These are phyloP conservation scores for Phialocephala subalpina DNA, from an alignment of 2,329 filamentous ascomycete species.

Conservation along the genomic window DNA sequence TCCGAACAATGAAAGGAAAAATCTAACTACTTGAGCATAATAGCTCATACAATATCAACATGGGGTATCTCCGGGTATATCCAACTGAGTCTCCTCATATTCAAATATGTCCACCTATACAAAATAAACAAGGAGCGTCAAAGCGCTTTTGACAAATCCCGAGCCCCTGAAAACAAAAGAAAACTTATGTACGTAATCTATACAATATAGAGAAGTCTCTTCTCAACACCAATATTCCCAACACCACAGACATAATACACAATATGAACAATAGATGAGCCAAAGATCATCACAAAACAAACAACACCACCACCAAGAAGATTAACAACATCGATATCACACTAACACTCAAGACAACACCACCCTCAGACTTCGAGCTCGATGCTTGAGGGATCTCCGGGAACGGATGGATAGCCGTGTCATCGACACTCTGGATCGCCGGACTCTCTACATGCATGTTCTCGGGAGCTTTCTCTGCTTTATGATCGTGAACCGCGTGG, in stretches of 20 bases:
- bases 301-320: neutral
- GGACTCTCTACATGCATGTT: neutral
- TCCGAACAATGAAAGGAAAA: neutral
- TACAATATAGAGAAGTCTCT: neutral
- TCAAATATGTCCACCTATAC: neutral
- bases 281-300: neutral
- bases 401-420: constrained; percentile 2
- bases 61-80: too few relatives aligned
- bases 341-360: neutral
- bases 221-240: too few relatives aligned
- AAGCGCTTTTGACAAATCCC: neutral
- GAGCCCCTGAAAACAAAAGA: neutral
- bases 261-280: neutral
- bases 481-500: neutral
- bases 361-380: neutral
- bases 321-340: neutral
- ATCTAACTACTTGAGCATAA: neutral
- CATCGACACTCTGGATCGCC: neutral
- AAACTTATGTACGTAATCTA: neutral
- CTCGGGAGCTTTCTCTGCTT: neutral
- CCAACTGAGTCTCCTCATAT: neutral
- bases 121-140: neutral
- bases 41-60: constrained; percentile 1
- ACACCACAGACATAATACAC: neutral
- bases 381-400: neutral